Base-by-base conservation (phyloP, 208 protist genomes). In the Leishmania guyanensis region DNA sequence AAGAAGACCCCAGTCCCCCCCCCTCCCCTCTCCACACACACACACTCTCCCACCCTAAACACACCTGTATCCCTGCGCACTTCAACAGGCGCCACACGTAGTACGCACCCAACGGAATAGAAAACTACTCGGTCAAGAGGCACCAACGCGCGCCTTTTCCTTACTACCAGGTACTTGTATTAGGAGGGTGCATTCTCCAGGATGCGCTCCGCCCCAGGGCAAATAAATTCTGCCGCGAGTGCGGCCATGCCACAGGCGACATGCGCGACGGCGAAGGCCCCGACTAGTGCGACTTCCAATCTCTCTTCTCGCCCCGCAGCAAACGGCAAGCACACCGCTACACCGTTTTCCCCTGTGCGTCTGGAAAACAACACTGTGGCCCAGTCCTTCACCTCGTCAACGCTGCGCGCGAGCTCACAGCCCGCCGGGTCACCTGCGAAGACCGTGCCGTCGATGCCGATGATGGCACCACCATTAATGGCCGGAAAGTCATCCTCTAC, bases 241-340 rank as follows among this genome's bases (percentile, higher is more conserved):
- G 26, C 20, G 46, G 26, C 69, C 46, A 50, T 26, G 66, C 39
- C 66, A 50, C 66, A 72, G 43, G 70, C 75, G 48, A 50, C 69
- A n/a, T 20, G 29, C 22, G 46, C 33, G 48, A 12, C 46, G 3
- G 51, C 62, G 54, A 36, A 33, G 5, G 26, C 51, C 36, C 51
- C 79, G 79, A 20, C 48, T 48, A n/a, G 12, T 0, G 58, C 58
- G 33, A 58, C 68, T 36, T 39, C 76, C 58, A 54, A 51, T 5
- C 76, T 70, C 3, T 80, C 81, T 12, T 36, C 81, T 43, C 75
- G 48, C 36, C 69, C 36, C 1, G 9, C 69, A 39, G 22, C 75
- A 20, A 56, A 53, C 26, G 76, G 8, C 16, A 53, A 48, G 46
- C 20, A 72, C 39, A 12, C 62, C 36, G 43, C 33, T 53, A 76